Base-by-base conservation (phyloP, 208 protist species). In the Trypanosoma avium region DNA sequence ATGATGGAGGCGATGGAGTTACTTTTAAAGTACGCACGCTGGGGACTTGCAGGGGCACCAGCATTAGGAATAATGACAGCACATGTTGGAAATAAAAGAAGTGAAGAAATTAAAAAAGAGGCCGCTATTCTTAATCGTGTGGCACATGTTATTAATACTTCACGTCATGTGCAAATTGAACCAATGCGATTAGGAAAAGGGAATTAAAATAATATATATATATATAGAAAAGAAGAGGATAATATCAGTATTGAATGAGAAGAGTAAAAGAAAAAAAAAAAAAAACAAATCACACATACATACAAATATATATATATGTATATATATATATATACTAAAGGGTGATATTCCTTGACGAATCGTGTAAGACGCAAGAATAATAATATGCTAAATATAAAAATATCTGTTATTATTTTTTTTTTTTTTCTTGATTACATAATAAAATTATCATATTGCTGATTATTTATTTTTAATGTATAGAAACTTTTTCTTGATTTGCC, bases 141-240 rank as follows among this genome's bases (percentile, higher is more conserved):
- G 22, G 72, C 86, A 2, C 85, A 90, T 48, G 70, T 72, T 9
- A 93, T 95, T 30, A 35, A 58, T 17, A 88, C 82, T 0, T 84
- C 81, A 22, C 77, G 84, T 12, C 66, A 73, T 42, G 78, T 92
- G 45, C 78, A 95, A 21, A 95, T 95, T 48, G 75, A 67, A 35
- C 69, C 74, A 0, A 40, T 93, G 36, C 33, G 10, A n/a, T 36
- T 66, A 36, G 47, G 21, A 57, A 54, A 8, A 26, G 19, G 8
- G 3, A 10, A 54, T 32, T 8, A 32, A 3, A 32, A 30, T 33
- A 54, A 15, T 54, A 54, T 29, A 29, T 27, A 4, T 13, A 54
- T 27, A 15, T 54, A 4, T 27, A 21, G n/a, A 32, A 3, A 30
- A 46, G 15, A 24, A 36, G 48, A 48, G 22, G 48, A 35, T n/a